Base-by-base conservation (phyloP, 495 filamentous ascomycete species). In the Sporormia fimetaria region DNA sequence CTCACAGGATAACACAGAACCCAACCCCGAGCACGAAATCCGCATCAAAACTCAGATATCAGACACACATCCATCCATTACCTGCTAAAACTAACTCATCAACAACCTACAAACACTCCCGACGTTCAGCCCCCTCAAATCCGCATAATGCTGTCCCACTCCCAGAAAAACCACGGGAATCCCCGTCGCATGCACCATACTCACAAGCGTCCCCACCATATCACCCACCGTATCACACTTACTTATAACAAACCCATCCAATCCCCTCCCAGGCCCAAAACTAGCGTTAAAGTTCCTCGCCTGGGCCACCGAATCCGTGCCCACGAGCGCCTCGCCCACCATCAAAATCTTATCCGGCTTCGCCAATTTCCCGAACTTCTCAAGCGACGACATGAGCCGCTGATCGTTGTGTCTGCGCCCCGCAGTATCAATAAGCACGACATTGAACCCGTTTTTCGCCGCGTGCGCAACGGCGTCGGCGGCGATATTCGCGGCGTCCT, bases 211-310 rank as follows among this genome's bases (percentile, higher is more conserved):
- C 21, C 90, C 90, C 28, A 94, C 85, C 90, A 96, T 98, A 64
- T 96, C 88, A 18, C 90, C 90, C 29, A 96, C 90, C 0, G 90
- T 98, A 63, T 98, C 90, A 60, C 90, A 98, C 58, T 98, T 98
- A 44, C 80, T 87, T 54, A 98, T 94, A 52, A 98, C 93, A 56
- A 98, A 98, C 2, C 90, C 90, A 61, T 98, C 90, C 32, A 92
- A 58, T 34, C 75, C 74, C 48, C 86, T 71, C 21, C 75, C 82
- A 2, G 72, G 67, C 4, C 88, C 90, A 66, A 98, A 98, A 2
- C 82, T 81, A 17, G 76, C 73, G 55, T 95, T 95, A 67, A 98
- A 98, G 54, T 94, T 94, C 37, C 87, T 69, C 4, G 92, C 90
- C 67, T 98, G 90, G 43, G 83, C 81, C 26, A 98, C 92, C 14